These are phyloP conservation scores for Aspergillus persii DNA, from an alignment of 2,329 filamentous ascomycete species.

Conservation along the genomic window DNA sequence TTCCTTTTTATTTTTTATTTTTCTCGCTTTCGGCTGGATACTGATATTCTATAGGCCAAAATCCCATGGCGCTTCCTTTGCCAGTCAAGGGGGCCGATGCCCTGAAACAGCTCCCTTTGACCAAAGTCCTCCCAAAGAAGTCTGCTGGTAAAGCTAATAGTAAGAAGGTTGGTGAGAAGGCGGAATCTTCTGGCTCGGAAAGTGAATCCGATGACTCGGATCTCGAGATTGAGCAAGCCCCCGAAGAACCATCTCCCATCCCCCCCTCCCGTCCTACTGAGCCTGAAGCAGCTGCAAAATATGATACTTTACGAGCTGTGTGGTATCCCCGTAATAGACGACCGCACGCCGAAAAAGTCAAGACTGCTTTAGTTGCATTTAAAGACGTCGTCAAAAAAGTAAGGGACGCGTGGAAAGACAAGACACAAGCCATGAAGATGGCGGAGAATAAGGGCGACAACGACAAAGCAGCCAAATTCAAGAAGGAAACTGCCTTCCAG, in stretches of 20 bases:
- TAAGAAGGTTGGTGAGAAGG: constrained; percentile 27
- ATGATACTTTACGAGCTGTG: constrained; percentile 60
- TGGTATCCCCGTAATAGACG: constrained; percentile 57
- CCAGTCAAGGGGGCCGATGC: constrained; percentile 14
- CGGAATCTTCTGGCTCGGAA: constrained; percentile 47
- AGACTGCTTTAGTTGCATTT: constrained; percentile 54
- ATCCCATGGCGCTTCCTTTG: constrained; percentile 5
- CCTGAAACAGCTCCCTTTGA: constrained; percentile 20
- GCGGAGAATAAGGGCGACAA: constrained; percentile 58
- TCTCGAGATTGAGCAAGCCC: constrained; percentile 49
- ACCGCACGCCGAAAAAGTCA: constrained; percentile 52
- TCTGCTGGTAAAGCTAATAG: constrained; percentile 16
- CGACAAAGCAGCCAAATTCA: constrained; percentile 54
- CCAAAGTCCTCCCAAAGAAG: constrained; percentile 27
- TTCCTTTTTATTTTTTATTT: not conserved
- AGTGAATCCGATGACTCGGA: constrained; percentile 52
- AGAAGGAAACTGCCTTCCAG: constrained; percentile 57
- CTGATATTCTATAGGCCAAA: constrained; percentile 10
- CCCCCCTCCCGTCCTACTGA: constrained; percentile 53
- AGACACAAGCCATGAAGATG: constrained; percentile 54
- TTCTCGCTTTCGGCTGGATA: no score
- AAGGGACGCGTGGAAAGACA: constrained; percentile 61
- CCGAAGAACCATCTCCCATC: constrained; percentile 56
- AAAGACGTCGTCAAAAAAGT: constrained; percentile 61
- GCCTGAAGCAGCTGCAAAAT: constrained; percentile 53